Conservation (phyloP, 164 flowering plant genomes). For the Magnolia sinica region DNA sequence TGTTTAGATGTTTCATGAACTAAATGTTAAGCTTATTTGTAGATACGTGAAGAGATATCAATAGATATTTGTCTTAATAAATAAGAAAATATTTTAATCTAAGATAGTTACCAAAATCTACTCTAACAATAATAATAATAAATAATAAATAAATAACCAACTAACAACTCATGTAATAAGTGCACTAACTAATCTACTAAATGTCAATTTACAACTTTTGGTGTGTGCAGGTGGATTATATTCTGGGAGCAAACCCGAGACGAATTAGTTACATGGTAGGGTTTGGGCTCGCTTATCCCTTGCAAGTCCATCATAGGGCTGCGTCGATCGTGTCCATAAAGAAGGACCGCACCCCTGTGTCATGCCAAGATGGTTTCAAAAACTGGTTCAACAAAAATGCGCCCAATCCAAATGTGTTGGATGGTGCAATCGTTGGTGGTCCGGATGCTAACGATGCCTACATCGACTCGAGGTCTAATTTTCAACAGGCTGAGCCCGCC, state of each 20-base stretch:
- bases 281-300: slow-evolving; percentile 44
- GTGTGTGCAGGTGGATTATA: slow-evolving; percentile 43
- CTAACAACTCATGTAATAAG: no score
- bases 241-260: slow-evolving; percentile 53
- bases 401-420: slow-evolving; percentile 55
- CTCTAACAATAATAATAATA: no score
- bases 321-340: slow-evolving; percentile 62
- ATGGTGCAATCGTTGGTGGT: slow-evolving; percentile 60
- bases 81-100: no score
- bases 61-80: no score
- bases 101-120: no score
- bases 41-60: no score
- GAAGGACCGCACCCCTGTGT: slow-evolving; percentile 27
- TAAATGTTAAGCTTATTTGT: no score
- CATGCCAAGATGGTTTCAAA: slow-evolving; percentile 46
- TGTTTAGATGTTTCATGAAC: no score
- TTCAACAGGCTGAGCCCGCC: slow-evolving; percentile 43
- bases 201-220: not conserved
- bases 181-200: no score
- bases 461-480: slow-evolving; percentile 36
- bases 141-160: no score
- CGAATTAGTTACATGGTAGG: slow-evolving; percentile 69
- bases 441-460: slow-evolving; percentile 48
- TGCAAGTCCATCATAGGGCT: slow-evolving; percentile 54
- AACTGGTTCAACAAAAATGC: slow-evolving; percentile 37